phyloP scores from a whole-genome alignment of 139 green algal species.

The Tetraselmis chui region DNA sequence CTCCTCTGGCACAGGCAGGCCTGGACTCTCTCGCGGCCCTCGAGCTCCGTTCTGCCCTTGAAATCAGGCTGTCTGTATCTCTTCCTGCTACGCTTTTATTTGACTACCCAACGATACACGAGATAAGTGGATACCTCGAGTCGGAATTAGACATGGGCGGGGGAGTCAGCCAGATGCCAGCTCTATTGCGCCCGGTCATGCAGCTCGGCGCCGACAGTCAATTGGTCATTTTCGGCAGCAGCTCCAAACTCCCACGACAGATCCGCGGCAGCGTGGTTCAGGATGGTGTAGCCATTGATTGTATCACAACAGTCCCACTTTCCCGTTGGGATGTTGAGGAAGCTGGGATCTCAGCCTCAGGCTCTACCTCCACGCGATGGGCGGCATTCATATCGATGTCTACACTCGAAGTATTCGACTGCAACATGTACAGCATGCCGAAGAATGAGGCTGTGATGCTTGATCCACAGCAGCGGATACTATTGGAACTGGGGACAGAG shows the following conservation, averaged over 20 bases:
- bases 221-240: neutral
- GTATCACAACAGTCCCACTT: neutral
- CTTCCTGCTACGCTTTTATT: conserved; percentile 59
- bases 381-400: conserved; percentile 15
- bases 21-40: conserved; percentile 74
- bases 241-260: neutral
- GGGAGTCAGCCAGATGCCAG: too few species aligned
- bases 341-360: neutral
- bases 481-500: conserved; percentile 40
- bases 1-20: conserved; percentile 59
- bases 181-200: too few species aligned
- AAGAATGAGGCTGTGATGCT: conserved; percentile 32
- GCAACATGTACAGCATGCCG: conserved; percentile 47
- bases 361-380: neutral
- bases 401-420: conserved; percentile 58
- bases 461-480: conserved; percentile 70
- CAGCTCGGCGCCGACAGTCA: neutral
- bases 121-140: neutral
- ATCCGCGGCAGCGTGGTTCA: neutral
- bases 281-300: neutral
- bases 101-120: conserved; percentile 49
- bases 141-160: too few species aligned
- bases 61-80: conserved; percentile 41
- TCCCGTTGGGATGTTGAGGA: neutral
- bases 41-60: conserved; percentile 74